phyloP scores from a whole-genome alignment of 2,329 filamentous ascomycete genomes.

The Phaeophleospora eucalypticola region DNA sequence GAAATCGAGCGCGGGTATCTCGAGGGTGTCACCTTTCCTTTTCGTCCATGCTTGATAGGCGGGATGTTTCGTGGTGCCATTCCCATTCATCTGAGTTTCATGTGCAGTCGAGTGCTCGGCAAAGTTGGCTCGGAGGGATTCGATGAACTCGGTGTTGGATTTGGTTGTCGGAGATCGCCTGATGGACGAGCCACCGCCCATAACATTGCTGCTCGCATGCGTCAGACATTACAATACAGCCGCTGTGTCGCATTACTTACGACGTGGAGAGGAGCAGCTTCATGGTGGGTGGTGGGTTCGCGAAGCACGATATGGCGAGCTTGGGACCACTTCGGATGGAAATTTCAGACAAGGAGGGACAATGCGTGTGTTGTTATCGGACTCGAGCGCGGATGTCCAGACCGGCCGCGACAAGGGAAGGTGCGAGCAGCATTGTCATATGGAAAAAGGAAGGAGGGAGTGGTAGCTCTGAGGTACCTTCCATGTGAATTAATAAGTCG shows the following conservation, averaged over 20 bases:
- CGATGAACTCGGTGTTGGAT: conserved; percentile 90
- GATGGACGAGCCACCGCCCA: conserved; percentile 78
- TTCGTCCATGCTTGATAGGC: conserved; percentile 64
- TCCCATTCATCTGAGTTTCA: conserved; percentile 12
- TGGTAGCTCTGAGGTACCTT: no score
- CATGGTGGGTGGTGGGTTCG: no score
- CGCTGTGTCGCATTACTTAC: conserved; percentile 49
- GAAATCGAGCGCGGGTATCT: conserved; percentile 72
- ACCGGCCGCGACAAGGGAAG: no score
- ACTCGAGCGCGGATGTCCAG: no score
- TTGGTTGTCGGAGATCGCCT: conserved; percentile 72
- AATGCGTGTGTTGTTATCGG: no score
- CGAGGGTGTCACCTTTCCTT: conserved; percentile 50
- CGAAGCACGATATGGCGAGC: no score
- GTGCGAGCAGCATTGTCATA: no score
- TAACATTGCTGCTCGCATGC: conserved; percentile 59
- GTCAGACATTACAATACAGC: no score
- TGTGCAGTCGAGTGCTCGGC: conserved; percentile 22
- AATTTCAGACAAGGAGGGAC: no score
- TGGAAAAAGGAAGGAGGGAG: no score
- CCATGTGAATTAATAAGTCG: no score
- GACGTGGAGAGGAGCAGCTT: conserved; percentile 82
- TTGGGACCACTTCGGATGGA: no score
- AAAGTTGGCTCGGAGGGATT: conserved; percentile 82
- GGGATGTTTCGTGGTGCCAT: conserved; percentile 24